These are phyloP conservation scores for Penicillium polonicum DNA, from an alignment of 2,329 filamentous ascomycete genomes.

Conservation along the genomic window DNA sequence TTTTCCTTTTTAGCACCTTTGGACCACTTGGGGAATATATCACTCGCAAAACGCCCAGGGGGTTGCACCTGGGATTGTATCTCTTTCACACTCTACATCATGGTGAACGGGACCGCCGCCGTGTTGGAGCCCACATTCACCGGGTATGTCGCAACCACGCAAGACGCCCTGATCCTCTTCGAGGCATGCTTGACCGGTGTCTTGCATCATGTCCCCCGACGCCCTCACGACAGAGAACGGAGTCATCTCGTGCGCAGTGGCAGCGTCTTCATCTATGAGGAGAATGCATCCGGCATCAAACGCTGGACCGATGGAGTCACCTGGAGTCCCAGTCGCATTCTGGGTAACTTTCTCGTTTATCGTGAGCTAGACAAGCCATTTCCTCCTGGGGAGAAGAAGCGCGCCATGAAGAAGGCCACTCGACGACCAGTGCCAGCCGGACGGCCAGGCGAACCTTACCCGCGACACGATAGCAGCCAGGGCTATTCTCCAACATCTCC, in stretches of 20 bases:
- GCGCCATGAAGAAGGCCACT: slow-evolving; percentile 69
- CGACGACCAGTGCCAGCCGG: slow-evolving; percentile 44
- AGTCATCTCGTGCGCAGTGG: slow-evolving; percentile 75
- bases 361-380: slow-evolving; percentile 77
- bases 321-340: slow-evolving; percentile 85
- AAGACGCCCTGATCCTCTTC: slow-evolving; percentile 76
- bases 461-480: slow-evolving; percentile 40
- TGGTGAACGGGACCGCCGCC: slow-evolving; percentile 46
- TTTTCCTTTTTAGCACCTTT: slow-evolving; percentile 8
- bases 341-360: slow-evolving; percentile 83
- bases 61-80: slow-evolving; percentile 3
- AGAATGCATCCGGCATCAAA: slow-evolving; percentile 86
- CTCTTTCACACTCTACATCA: slow-evolving; percentile 23
- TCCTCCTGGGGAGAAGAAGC: slow-evolving; percentile 79
- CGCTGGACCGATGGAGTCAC: slow-evolving; percentile 89
- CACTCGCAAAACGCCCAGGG: slow-evolving; percentile 2
- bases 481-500: slow-evolving; percentile 43
- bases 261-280: slow-evolving; percentile 87
- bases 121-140: slow-evolving; percentile 63
- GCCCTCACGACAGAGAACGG: slow-evolving; percentile 83
- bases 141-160: slow-evolving; percentile 67
- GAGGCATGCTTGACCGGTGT: slow-evolving; percentile 72
- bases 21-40: slow-evolving; percentile 1
- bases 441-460: slow-evolving; percentile 55
- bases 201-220: slow-evolving; percentile 72